Evolutionary conservation across 805 yeast genomes (phyloP).

Genomic region (Zygosaccharomyces siamensis): DNA sequence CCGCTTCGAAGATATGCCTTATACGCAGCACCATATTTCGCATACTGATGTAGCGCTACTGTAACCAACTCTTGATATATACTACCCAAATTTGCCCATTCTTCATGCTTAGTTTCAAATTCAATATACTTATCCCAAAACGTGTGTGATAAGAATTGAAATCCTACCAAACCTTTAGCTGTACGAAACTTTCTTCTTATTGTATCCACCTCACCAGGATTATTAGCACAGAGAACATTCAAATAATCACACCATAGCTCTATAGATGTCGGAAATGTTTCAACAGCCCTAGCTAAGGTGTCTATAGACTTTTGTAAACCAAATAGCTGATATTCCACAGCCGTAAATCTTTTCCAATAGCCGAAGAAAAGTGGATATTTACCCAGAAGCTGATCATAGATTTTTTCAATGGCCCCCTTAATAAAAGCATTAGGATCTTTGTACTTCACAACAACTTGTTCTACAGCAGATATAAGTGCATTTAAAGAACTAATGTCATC

Average conservation of each 20-base stretch:
- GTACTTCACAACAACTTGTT: constrained; percentile 33
- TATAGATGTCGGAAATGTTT: constrained; percentile 51
- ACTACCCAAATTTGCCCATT: constrained; percentile 37
- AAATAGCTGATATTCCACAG: constrained; percentile 50
- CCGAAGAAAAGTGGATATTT: constrained; percentile 55
- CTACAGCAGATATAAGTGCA: constrained; percentile 34
- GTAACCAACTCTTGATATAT: constrained; percentile 44
- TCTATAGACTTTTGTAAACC: constrained; percentile 50
- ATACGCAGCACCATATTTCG: constrained; percentile 60
- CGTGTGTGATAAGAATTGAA: constrained; percentile 69
- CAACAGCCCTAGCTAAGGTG: constrained; percentile 42
- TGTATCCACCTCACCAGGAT: constrained; percentile 29
- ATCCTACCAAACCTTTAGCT: constrained; percentile 53
- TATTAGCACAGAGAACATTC: constrained; percentile 45
- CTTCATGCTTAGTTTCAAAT: constrained; percentile 45
- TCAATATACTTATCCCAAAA: constrained; percentile 78
- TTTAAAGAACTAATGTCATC: constrained; percentile 41
- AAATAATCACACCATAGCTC: constrained; percentile 68
- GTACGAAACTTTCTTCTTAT: constrained; percentile 43
- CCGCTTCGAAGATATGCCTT: constrained; percentile 31
- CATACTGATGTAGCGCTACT: constrained; percentile 82
- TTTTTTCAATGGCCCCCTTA: constrained; percentile 29
- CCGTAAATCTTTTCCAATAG: constrained; percentile 60
- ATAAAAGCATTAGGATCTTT: constrained; percentile 32
- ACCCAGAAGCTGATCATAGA: constrained; percentile 42